Percentiles rank a stretch among this genome's conserved stretches.
These are phyloP conservation scores for Pythium pectinolyticum DNA, from an alignment of 352 stramenopile genomes.

Conservation along the genomic window DNA sequence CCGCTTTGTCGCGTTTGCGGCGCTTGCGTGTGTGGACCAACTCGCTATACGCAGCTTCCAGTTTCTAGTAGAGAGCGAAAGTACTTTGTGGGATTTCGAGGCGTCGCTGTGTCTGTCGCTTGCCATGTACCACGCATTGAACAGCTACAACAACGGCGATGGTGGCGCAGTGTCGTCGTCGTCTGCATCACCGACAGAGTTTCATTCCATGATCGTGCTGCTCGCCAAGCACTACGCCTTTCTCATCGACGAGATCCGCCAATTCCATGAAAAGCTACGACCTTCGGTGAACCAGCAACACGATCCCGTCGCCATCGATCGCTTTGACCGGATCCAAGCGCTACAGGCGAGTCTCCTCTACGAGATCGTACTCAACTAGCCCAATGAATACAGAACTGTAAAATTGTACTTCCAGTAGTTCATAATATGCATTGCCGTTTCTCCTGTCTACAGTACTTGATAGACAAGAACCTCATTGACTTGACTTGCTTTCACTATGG, in stretches of 20 bases:
- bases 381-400: slow-evolving; percentile 25
- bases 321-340: slow-evolving; percentile 29
- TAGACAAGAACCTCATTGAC: background rate
- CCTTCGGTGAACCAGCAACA: background rate
- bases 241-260: slow-evolving; percentile 24
- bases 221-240: slow-evolving; percentile 22
- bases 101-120: slow-evolving; percentile 23
- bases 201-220: slow-evolving; percentile 27
- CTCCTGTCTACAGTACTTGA: slow-evolving; percentile 6
- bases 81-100: slow-evolving; percentile 22
- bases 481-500: slow-evolving; percentile 5
- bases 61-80: slow-evolving; percentile 18
- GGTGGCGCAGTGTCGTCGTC: background rate
- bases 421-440: background rate
- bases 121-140: slow-evolving; percentile 24
- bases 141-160: no score
- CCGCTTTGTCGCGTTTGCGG: slow-evolving; percentile 24
- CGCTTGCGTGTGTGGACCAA: slow-evolving; percentile 26
- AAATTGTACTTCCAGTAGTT: slow-evolving; percentile 6
- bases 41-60: slow-evolving; percentile 16
- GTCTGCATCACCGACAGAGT: background rate
- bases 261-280: slow-evolving; percentile 20
- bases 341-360: slow-evolving; percentile 54
- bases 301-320: background rate
- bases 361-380: slow-evolving; percentile 37